Percentiles rank a stretch among this genome's conserved stretches.
Evolutionary conservation across 805 yeast genomes (phyloP).

Genomic region (Nakazawaea ernobii): DNA sequence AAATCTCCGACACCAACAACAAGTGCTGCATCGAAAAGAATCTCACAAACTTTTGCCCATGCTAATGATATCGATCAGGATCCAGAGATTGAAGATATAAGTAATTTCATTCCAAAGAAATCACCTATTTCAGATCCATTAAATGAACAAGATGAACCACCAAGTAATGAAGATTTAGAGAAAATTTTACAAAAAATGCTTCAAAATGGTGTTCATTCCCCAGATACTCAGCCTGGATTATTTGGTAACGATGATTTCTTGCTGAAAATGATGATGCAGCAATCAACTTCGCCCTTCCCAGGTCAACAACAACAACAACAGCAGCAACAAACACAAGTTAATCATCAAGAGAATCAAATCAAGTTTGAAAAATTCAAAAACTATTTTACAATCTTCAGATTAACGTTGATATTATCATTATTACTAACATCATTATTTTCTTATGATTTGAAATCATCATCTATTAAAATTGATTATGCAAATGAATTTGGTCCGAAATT

Average conservation of each 20-base stretch:
- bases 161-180: slow-evolving; percentile 16
- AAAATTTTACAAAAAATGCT: slow-evolving; percentile 15
- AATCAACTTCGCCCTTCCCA: background rate
- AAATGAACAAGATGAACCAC: slow-evolving; percentile 8
- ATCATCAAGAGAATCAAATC: background rate
- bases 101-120: slow-evolving; percentile 11
- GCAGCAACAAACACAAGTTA: background rate
- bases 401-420: slow-evolving; percentile 12
- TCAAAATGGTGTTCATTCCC: slow-evolving; percentile 13
- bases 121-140: slow-evolving; percentile 10
- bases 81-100: slow-evolving; percentile 18
- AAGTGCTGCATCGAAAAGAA: slow-evolving; percentile 13
- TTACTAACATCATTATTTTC: slow-evolving; percentile 4
- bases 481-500: slow-evolving; percentile 11
- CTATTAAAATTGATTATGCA: slow-evolving; percentile 8
- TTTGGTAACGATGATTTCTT: slow-evolving; percentile 6
- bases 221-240: background rate
- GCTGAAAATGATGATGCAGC: background rate
- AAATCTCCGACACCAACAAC: slow-evolving; percentile 1
- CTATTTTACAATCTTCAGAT: slow-evolving; percentile 16
- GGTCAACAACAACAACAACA: slow-evolving; percentile 3
- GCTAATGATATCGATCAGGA: slow-evolving; percentile 16
- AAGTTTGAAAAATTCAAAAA: slow-evolving; percentile 12
- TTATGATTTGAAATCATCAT: slow-evolving; percentile 8
- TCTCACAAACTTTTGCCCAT: slow-evolving; percentile 14